phyloP scores from a whole-genome alignment of 75 land plant genomes.

The Chamaecyparis obtusa region DNA sequence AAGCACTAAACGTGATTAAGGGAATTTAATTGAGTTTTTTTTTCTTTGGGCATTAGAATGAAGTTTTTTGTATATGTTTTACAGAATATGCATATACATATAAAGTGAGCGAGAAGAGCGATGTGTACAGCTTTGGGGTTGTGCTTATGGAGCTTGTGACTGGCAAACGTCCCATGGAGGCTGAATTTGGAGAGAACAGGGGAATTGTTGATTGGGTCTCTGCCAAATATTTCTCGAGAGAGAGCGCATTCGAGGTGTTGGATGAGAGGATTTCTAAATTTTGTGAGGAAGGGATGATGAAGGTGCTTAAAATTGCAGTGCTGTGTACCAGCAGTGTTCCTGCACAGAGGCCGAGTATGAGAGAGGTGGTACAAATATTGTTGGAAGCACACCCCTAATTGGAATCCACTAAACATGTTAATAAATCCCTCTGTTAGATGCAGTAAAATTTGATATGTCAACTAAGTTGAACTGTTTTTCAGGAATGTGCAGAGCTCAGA shows the following conservation, averaged over 20 bases:
- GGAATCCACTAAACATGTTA: no score
- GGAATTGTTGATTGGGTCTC: conserved; percentile 63
- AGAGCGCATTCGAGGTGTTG: conserved; percentile 23
- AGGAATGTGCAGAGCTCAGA: no score
- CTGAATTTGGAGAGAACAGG: conserved; percentile 58
- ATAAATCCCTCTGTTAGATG: no score
- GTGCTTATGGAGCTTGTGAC: conserved; percentile 77
- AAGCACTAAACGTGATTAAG: no score
- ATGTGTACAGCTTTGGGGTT: conserved; percentile 79
- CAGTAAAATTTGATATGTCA: no score
- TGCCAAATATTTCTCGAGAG: conserved; percentile 22
- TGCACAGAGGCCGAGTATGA: conserved; percentile 51
- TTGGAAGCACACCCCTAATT: conserved; percentile 20
- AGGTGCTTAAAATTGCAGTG: conserved; percentile 43
- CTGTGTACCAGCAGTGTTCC: conserved; percentile 51
- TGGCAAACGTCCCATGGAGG: conserved; percentile 59
- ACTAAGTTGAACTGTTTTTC: no score
- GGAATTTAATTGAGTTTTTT: no score
- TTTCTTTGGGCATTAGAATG: no score
- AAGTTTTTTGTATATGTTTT: not conserved
- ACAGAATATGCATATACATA: conserved; percentile 70
- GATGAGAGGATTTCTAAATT: conserved; percentile 32
- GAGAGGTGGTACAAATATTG: conserved; percentile 61
- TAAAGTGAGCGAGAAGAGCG: conserved; percentile 69
- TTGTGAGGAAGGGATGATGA: conserved; percentile 37